A percentile compares a stretch with the other conserved stretches of the same genome.
phyloP scores from a whole-genome alignment of 2,329 filamentous ascomycete species.

The Phialophora chinensis region DNA sequence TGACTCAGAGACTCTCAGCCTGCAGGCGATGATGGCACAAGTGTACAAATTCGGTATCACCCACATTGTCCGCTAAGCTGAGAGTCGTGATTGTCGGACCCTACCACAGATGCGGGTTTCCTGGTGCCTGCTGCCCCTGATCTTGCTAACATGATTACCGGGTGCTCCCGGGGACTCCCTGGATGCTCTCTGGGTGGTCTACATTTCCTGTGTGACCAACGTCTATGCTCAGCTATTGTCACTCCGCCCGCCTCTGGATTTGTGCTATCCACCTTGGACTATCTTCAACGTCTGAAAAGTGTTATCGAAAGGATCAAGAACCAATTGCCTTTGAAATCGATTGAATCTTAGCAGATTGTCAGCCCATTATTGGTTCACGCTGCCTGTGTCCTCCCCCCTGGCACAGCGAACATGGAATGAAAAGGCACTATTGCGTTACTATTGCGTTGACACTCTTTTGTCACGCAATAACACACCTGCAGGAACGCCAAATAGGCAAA shows the following conservation, averaged over 20 bases:
- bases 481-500: neutral
- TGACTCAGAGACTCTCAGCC: neutral
- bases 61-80: neutral
- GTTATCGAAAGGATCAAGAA: neutral
- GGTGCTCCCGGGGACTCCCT: neutral
- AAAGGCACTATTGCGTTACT: neutral
- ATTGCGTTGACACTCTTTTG: constrained; percentile 3
- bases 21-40: neutral
- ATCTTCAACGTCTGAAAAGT: neutral
- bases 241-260: neutral
- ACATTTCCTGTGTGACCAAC: neutral
- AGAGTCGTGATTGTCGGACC: neutral
- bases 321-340: neutral
- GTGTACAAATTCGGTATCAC: neutral
- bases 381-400: neutral
- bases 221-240: neutral
- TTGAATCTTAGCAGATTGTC: neutral
- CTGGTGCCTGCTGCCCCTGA: neutral
- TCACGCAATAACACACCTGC: constrained; percentile 11
- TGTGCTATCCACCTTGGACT: neutral
- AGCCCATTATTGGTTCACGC: neutral
- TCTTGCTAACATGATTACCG: neutral
- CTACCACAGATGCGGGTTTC: neutral
- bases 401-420: neutral
- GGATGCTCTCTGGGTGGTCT: neutral